These are phyloP conservation scores for Chaetoceros tenuissimus DNA, from an alignment of 108 stramenopile genomes.

Conservation along the genomic window DNA sequence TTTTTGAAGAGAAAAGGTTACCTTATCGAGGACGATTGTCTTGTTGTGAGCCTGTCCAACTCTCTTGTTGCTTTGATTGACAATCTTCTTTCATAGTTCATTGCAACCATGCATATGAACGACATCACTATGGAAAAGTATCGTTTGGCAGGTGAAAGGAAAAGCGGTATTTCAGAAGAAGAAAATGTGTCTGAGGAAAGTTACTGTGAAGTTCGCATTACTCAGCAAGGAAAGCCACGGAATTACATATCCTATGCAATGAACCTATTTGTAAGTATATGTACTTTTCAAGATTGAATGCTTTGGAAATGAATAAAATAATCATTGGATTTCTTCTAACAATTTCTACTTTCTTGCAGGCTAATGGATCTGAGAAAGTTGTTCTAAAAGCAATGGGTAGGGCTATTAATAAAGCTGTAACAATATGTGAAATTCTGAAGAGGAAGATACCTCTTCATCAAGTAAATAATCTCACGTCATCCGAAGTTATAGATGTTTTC, in stretches of 20 bases:
- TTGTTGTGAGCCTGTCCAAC: no score
- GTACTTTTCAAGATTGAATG: background rate
- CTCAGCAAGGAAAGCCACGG: conserved; percentile 77
- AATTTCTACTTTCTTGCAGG: conserved; percentile 13
- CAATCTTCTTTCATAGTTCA: no score
- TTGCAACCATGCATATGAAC: no score
- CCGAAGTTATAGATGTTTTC: conserved; percentile 76
- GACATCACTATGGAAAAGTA: conserved; percentile 90
- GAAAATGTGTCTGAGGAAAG: conserved; percentile 9
- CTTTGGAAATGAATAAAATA: background rate
- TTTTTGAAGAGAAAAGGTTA: no score
- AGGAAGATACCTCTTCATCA: conserved; percentile 80
- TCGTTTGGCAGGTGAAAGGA: conserved; percentile 71
- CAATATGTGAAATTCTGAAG: conserved; percentile 81
- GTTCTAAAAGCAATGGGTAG: conserved; percentile 83
- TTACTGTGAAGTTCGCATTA: conserved; percentile 51
- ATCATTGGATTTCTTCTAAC: background rate
- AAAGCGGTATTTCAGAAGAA: conserved; percentile 20
- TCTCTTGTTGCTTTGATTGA: no score
- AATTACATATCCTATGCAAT: conserved; percentile 80
- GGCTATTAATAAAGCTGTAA: conserved; percentile 86
- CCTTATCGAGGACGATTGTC: no score
- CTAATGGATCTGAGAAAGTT: conserved; percentile 47
- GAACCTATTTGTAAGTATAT: conserved; percentile 59
- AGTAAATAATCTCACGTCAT: conserved; percentile 50